phyloP scores from a whole-genome alignment of 73 alveolate genomes.

The Paramecium sonneborni region DNA sequence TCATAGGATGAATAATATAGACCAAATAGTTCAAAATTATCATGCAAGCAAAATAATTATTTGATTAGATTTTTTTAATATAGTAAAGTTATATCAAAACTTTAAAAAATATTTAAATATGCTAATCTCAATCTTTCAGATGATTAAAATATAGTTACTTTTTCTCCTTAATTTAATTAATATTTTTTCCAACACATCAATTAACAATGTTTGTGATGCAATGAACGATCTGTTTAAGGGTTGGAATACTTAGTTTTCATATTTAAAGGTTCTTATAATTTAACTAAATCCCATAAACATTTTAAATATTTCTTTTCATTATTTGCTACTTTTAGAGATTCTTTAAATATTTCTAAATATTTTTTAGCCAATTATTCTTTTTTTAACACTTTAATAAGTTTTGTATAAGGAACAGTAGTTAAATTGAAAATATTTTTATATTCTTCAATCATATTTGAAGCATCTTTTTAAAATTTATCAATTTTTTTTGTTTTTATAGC shows the following conservation, averaged over 20 bases:
- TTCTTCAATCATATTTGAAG: not conserved
- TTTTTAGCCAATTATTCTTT: not conserved
- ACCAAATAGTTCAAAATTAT: conserved; percentile 19
- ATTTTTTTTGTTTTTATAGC: not conserved
- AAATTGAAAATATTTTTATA: not conserved
- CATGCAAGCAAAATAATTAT: conserved; percentile 4
- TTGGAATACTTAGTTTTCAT: not conserved
- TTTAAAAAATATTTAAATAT: not conserved
- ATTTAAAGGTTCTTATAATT: not conserved
- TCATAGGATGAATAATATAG: not conserved
- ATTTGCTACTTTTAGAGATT: conserved; percentile 27
- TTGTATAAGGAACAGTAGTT: not conserved
- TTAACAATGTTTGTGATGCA: not conserved
- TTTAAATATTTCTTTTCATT: not conserved
- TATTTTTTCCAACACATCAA: not conserved
- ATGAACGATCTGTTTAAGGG: not conserved
- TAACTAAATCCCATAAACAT: not conserved
- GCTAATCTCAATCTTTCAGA: conserved; percentile 4
- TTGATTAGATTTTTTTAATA: not conserved
- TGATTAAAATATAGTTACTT: not conserved
- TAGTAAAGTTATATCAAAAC: not conserved
- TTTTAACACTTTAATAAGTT: not conserved
- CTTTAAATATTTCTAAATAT: not conserved
- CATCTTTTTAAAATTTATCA: not conserved
- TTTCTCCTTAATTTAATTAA: not conserved